Conservation (phyloP, 257 asterid species). For the Nicotiana otophora region DNA sequence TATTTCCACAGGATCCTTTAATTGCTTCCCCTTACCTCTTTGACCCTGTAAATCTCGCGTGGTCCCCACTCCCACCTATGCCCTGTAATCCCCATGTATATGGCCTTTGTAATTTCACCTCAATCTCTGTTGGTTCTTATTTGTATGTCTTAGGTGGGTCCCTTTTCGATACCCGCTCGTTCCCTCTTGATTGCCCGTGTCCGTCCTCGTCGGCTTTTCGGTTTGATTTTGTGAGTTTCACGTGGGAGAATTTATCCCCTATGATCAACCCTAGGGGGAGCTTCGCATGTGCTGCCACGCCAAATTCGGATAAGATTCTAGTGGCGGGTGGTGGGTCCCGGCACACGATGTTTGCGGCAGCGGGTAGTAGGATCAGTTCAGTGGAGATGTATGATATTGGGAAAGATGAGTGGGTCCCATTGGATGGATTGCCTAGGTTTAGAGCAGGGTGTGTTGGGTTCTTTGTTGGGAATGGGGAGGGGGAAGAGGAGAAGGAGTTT, state of each 20-base stretch:
- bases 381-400: conserved; percentile 91
- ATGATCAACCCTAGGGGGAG: conserved; percentile 92
- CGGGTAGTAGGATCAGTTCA: conserved; percentile 86
- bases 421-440: conserved; percentile 91
- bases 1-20: conserved; percentile 87
- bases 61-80: conserved; percentile 78
- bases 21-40: conserved; percentile 62
- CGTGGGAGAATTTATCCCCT: conserved; percentile 64
- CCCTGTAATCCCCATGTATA: conserved; percentile 88
- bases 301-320: conserved; percentile 49
- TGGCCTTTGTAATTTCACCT: conserved; percentile 73
- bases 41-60: conserved; percentile 58
- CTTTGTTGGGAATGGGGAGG: conserved; percentile 41
- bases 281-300: conserved; percentile 74
- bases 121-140: conserved; percentile 54
- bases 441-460: conserved; percentile 94
- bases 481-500: conserved; percentile 50
- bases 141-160: conserved; percentile 87
- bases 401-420: conserved; percentile 71
- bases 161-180: conserved; percentile 74
- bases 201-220: conserved; percentile 60
- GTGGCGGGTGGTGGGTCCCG: conserved; percentile 97
- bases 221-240: conserved; percentile 44
- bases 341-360: conserved; percentile 84
- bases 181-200: conserved; percentile 71